These are phyloP conservation scores for Exophiala lecanii-corni DNA, from an alignment of 2,329 filamentous ascomycete genomes.

Conservation along the genomic window DNA sequence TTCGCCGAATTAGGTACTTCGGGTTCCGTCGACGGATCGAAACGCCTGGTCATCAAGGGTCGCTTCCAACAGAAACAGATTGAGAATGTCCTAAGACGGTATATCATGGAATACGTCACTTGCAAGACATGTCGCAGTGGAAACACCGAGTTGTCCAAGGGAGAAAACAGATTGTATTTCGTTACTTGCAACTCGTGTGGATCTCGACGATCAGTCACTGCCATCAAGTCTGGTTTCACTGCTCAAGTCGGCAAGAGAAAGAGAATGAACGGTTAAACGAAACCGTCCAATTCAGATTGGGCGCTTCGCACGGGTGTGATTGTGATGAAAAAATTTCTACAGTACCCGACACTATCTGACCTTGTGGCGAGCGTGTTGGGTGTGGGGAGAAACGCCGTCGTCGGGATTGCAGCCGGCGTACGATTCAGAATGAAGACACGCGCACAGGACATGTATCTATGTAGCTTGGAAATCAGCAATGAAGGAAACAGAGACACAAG, in stretches of 20 bases:
- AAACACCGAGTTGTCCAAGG: conserved; percentile 95
- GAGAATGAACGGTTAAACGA: conserved; percentile 75
- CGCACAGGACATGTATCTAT: too few species aligned
- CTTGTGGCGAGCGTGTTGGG: too few species aligned
- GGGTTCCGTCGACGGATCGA: conserved; percentile 88
- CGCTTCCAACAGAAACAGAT: conserved; percentile 99
- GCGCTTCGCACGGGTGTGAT: neutral
- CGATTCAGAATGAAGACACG: too few species aligned
- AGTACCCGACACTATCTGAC: too few species aligned
- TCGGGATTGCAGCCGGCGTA: too few species aligned
- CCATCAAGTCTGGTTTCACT: conserved; percentile 99
- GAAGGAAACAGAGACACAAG: too few species aligned
- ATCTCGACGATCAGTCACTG: conserved; percentile 80
- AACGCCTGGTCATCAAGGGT: conserved; percentile 96
- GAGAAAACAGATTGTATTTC: conserved; percentile 98
- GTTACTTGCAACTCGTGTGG: conserved; percentile 91
- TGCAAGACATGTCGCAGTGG: conserved; percentile 97
- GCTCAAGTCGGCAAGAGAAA: conserved; percentile 98
- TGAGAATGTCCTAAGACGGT: conserved; percentile 92
- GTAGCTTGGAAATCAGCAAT: too few species aligned
- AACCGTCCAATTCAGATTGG: neutral
- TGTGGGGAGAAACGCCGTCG: too few species aligned
- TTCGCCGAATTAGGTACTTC: conserved; percentile 98
- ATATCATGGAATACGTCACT: conserved; percentile 84
- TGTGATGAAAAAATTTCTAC: too few species aligned